Evolutionary conservation across 805 yeast genomes (phyloP), one percentile per base, ranked within the genome.

Genomic region (Candida krabiensis): DNA sequence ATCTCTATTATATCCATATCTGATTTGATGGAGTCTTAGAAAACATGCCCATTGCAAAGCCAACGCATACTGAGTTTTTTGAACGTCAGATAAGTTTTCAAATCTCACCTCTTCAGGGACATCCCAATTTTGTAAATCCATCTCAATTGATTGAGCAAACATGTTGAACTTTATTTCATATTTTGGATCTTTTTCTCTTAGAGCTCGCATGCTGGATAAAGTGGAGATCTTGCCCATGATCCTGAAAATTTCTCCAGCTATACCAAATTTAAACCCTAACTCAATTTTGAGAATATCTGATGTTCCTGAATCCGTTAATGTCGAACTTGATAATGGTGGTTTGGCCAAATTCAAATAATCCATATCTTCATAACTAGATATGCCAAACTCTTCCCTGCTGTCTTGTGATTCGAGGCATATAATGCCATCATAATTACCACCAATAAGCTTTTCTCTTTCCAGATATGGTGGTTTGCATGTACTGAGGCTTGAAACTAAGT

Each of bases 31-130:
- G 3, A 58, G 44, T 15, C 63, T 37, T 26, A 58, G 39, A 35
- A 58, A 58, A 8, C 56, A 55, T 2, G 59, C 51, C 61, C 62
- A 58, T 35, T 58, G 63, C 28, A 58, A 41, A 2, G 62, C 56
- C 29, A 58, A 36, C 5, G 59, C 55, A 32, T 50, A 57, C 14
- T 56, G 53, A 4, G 60, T 47, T 21, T 42, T 38, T 17, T 46
- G 50, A n/a, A 43, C 24, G 24, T 48, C 48, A 9, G 50, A 39
- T 6, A 48, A 38, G 26, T 46, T 41, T 17, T 53, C 55, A 21
- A 55, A 46, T 14, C 35, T 30, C 3, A 49, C 36, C 13, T 35
- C 34, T 13, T 37, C 37, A 4, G 55, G 55, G 12, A 55, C 56
- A 9, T 50, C 28, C 58, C 59, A 58, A 23, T 58, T 52, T 41